These are phyloP conservation scores for Leccinellum rugosiceps DNA, from an alignment of 768 basidiomycete genomes.

Conservation along the genomic window DNA sequence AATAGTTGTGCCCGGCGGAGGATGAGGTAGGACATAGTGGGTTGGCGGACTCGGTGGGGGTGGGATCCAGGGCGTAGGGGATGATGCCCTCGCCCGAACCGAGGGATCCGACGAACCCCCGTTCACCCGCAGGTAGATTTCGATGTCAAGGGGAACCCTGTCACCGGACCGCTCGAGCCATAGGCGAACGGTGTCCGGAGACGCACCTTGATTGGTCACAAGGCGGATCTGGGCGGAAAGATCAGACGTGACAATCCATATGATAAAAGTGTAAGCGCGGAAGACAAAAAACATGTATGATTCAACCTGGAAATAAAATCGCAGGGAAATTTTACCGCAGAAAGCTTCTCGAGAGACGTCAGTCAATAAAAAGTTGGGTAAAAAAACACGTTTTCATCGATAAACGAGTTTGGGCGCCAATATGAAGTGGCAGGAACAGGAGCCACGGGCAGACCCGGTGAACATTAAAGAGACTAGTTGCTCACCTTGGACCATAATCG, in stretches of 20 bases:
- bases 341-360: not conserved
- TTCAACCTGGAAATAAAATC: not conserved
- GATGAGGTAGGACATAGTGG: conserved; percentile 38
- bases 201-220: conserved; percentile 62
- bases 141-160: conserved; percentile 71
- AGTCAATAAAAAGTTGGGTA: not conserved
- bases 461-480: conserved; percentile 7
- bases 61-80: conserved; percentile 33
- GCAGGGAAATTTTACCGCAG: not conserved
- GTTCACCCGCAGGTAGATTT: conserved; percentile 66
- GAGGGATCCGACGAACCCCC: conserved; percentile 23
- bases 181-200: conserved; percentile 75
- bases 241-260: conserved; percentile 1
- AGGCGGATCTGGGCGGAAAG: conserved; percentile 58
- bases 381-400: conserved; percentile 16
- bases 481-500: conserved; percentile 75
- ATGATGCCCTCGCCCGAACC: conserved; percentile 24
- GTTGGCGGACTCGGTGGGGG: conserved; percentile 30
- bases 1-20: conserved; percentile 26
- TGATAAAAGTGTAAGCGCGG: not conserved
- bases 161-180: conserved; percentile 81
- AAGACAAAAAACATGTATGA: conserved; percentile 3
- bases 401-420: conserved; percentile 19
- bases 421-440: not conserved
- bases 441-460: conserved; percentile 1